phyloP scores from a whole-genome alignment of 2,329 filamentous ascomycete genomes.

The Colletotrichum gloeosporioides region DNA sequence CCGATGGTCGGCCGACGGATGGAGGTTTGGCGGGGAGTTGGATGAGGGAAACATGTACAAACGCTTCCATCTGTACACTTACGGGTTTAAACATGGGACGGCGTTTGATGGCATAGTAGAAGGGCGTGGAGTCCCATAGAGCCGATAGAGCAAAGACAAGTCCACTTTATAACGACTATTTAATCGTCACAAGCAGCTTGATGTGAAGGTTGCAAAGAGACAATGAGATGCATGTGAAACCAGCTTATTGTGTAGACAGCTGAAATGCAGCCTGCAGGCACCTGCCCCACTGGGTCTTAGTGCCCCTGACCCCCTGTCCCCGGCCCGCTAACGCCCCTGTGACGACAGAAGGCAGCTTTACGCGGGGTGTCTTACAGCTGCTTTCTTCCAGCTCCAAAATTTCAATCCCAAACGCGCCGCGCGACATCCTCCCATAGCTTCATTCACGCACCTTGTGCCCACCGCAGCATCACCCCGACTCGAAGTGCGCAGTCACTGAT shows the following conservation, averaged over 20 bases:
- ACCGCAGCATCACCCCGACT: neutral
- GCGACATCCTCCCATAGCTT: neutral
- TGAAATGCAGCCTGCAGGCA: neutral
- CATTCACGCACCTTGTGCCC: neutral
- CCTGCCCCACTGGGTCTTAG: neutral
- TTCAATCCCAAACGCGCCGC: conserved; percentile 7
- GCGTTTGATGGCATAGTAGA: conserved; percentile 21
- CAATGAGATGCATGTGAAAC: neutral
- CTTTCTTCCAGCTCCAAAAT: conserved; percentile 8
- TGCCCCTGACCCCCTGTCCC: neutral
- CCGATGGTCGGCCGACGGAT: neutral
- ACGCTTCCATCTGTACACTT: conserved; percentile 17
- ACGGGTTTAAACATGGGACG: conserved; percentile 20
- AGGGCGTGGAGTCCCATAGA: conserved; percentile 17
- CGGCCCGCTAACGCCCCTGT: neutral
- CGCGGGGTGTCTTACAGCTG: conserved; percentile 13
- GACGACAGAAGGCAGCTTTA: conserved; percentile 8
- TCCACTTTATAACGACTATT: conserved; percentile 2
- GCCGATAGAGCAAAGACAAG: conserved; percentile 23
- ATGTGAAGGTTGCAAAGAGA: neutral
- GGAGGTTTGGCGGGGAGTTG: neutral
- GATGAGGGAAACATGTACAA: conserved; percentile 16
- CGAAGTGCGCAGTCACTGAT: neutral
- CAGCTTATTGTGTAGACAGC: neutral
- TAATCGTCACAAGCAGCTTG: neutral